Base-by-base conservation (phyloP, 106 monocot genomes). In the Acorus calamus region DNA sequence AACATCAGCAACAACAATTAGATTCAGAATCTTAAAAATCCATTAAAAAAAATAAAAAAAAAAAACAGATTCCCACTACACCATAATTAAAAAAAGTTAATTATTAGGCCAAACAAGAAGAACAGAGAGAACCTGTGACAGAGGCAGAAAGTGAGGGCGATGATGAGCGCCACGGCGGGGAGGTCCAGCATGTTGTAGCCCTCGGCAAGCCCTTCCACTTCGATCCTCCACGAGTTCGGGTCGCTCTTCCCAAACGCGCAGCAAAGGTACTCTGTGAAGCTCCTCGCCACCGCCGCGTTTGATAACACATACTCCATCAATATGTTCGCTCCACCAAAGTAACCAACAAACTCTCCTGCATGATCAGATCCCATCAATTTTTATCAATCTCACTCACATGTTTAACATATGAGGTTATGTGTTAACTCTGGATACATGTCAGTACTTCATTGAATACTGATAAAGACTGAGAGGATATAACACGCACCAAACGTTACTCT, bases 281-380 rank as follows among this genome's bases (percentile, higher is more conserved):
- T 80, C 61, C 87, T 77, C 0, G 87, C 80, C 52, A 87, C 87
- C 13, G 87, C 87, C 50, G 87, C 87, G 47, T 88, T 88, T 6
- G 87, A 88, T 43, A 83, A 50, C 49, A 88, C 87, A 56, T 87
- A 83, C 69, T 87, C 87, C 77, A 87, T 68, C 60, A 87, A 8
- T 46, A 87, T 71, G 66, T 83, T 87, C 8, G 80, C 83, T 77
- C 83, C 87, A 45, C 87, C 87, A 50, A 87, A 87, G 57, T 69
- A 87, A 6, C 87, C 87, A 66, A 82, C 80, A 52, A 87, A 83
- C 74, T 87, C 87, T 2, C 87, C 87, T 87, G 12, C 28, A 28
- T 1, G 28, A 28, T 28, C 28, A 28, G 28, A 1, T 28, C 28
- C 1, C 28, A 28, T 28, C 28, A 28, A 28, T 28, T 28, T 28